phyloP scores from a whole-genome alignment of 2,329 filamentous ascomycete species.

The Cucurbitaria berberidis region DNA sequence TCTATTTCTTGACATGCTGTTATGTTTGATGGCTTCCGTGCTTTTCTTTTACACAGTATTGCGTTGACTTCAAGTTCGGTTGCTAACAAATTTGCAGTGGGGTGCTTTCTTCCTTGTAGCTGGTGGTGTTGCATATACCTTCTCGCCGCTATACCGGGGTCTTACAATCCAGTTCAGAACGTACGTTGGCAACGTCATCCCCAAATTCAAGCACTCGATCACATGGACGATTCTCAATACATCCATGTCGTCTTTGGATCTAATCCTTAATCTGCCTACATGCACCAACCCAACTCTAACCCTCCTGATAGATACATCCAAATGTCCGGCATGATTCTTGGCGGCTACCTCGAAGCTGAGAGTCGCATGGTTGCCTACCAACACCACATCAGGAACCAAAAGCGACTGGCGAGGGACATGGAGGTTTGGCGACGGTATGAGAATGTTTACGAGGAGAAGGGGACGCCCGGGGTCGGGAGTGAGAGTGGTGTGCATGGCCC shows the following conservation, averaged over 20 bases:
- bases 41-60: background rate
- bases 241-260: too few relatives aligned
- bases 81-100: constrained; percentile 57
- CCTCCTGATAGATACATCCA: constrained; percentile 70
- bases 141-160: constrained; percentile 74
- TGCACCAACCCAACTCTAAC: constrained; percentile 7
- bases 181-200: constrained; percentile 19
- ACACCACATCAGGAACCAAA: constrained; percentile 67
- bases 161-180: constrained; percentile 47
- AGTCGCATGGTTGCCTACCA: constrained; percentile 71
- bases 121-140: constrained; percentile 65
- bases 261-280: too few relatives aligned
- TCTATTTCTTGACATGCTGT: background rate
- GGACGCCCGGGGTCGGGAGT: constrained; percentile 45
- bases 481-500: constrained; percentile 37
- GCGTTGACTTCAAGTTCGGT: background rate
- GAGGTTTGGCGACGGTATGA: constrained; percentile 74
- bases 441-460: constrained; percentile 60
- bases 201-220: too few relatives aligned
- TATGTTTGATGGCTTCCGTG: background rate
- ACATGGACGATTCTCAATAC: too few relatives aligned
- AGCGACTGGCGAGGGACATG: constrained; percentile 67
- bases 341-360: constrained; percentile 78
- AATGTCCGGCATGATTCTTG: constrained; percentile 85
- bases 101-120: constrained; percentile 69